Percentiles rank a stretch among this genome's conserved stretches.
Conservation (phyloP, 805 yeast species). For the Starmerella stellata region DNA sequence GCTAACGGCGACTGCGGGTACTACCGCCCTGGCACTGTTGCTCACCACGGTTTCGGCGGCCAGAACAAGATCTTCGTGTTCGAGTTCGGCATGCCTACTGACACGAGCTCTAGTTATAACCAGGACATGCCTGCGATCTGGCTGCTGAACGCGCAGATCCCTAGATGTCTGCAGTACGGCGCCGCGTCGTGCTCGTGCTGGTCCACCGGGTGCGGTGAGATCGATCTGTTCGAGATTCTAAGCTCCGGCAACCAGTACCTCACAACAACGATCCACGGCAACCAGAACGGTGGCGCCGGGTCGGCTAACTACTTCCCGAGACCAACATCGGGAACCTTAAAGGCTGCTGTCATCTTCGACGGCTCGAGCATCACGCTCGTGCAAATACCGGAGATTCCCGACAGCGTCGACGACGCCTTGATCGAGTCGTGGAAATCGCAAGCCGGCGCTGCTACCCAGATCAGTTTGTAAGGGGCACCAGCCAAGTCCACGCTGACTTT, state of each 20-base stretch:
- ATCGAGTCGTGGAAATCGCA: slow-evolving; percentile 26
- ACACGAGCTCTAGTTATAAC: slow-evolving; percentile 32
- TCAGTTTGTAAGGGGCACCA: too few relatives aligned
- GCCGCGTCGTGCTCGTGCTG: slow-evolving; percentile 77
- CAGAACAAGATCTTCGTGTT: slow-evolving; percentile 67
- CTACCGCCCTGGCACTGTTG: slow-evolving; percentile 73
- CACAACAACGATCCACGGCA: slow-evolving; percentile 60
- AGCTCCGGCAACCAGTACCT: slow-evolving; percentile 56
- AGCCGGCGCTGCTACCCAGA: slow-evolving; percentile 33
- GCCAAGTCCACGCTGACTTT: too few relatives aligned
- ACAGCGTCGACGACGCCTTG: slow-evolving; percentile 36
- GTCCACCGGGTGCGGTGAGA: slow-evolving; percentile 94
- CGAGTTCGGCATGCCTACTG: slow-evolving; percentile 86
- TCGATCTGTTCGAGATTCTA: slow-evolving; percentile 83
- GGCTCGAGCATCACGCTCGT: slow-evolving; percentile 31
- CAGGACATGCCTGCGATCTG: slow-evolving; percentile 96
- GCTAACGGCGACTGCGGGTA: slow-evolving; percentile 49
- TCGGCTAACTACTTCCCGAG: slow-evolving; percentile 71
- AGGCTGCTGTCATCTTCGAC: slow-evolving; percentile 78
- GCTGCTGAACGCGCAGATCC: slow-evolving; percentile 87
- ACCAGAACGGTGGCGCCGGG: slow-evolving; percentile 80
- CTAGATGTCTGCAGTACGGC: slow-evolving; percentile 94
- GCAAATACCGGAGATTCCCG: slow-evolving; percentile 44
- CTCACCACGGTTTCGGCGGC: slow-evolving; percentile 89
- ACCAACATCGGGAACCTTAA: slow-evolving; percentile 60